These are phyloP conservation scores for Erigeron philadelphicus DNA, from an alignment of 140 eudicot species.

Conservation along the genomic window DNA sequence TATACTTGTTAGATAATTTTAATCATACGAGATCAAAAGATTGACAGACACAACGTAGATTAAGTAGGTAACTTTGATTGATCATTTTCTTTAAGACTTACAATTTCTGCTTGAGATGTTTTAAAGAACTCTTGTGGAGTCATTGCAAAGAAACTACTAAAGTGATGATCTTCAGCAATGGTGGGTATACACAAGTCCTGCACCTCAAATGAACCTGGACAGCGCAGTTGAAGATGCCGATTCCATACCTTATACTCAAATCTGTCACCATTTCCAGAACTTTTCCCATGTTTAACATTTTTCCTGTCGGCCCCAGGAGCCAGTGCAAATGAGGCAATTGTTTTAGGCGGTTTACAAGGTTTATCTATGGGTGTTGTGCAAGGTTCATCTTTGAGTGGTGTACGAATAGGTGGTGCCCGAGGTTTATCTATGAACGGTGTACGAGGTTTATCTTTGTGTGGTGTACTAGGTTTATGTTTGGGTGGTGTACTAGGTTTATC, in stretches of 20 bases:
- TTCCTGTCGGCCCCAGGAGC: conserved; percentile 54
- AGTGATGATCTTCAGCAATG: conserved; percentile 31
- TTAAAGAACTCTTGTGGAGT: conserved; percentile 59
- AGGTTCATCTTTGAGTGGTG: conserved; percentile 2
- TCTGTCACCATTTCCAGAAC: conserved; percentile 28
- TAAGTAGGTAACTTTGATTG: conserved; percentile 40
- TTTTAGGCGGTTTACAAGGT: neutral
- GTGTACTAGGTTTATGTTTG: too few relatives aligned
- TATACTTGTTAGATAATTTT: neutral
- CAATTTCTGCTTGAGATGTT: conserved; percentile 35
- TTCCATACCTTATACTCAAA: conserved; percentile 75
- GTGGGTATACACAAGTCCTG: conserved; percentile 26
- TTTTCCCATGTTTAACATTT: conserved; percentile 21
- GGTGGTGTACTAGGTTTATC: conserved; percentile 4
- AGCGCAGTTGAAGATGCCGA: conserved; percentile 52
- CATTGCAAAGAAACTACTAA: conserved; percentile 62
- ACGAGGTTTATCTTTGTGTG: too few relatives aligned
- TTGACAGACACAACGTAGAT: conserved; percentile 9
- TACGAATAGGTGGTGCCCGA: neutral
- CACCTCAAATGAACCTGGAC: conserved; percentile 26
- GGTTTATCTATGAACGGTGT: conserved; percentile 34
- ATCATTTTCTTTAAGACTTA: conserved; percentile 45
- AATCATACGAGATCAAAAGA: neutral
- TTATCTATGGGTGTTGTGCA: neutral
- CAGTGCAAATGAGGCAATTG: conserved; percentile 40